A percentile compares a stretch with the other conserved stretches of the same genome.
These are phyloP conservation scores for Tephrocybe rancida DNA, from an alignment of 768 basidiomycete species.

Conservation along the genomic window DNA sequence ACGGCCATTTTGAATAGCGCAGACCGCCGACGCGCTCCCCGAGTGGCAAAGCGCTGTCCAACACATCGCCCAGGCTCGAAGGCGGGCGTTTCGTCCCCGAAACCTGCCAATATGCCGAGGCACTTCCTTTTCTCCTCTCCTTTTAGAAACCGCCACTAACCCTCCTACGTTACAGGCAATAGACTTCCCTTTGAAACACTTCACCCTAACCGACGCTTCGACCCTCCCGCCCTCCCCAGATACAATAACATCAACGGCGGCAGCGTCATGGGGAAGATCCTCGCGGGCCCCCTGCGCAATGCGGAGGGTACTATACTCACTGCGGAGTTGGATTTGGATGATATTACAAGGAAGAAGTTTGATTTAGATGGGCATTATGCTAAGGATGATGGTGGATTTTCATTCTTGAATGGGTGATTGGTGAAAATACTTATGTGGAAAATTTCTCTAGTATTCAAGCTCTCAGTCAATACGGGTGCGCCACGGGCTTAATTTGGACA, in stretches of 20 bases:
- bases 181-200: slow-evolving; percentile 52
- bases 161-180: slow-evolving; percentile 16
- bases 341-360: slow-evolving; percentile 57
- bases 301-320: slow-evolving; percentile 56
- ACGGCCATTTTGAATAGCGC: too few relatives aligned
- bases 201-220: slow-evolving; percentile 34
- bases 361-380: slow-evolving; percentile 72
- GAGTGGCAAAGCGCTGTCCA: slow-evolving; percentile 60
- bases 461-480: slow-evolving; percentile 14
- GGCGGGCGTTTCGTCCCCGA: slow-evolving; percentile 71
- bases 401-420: too few relatives aligned
- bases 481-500: background rate
- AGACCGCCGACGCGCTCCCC: slow-evolving; percentile 63
- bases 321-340: slow-evolving; percentile 61
- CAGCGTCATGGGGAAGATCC: slow-evolving; percentile 54
- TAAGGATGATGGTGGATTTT: slow-evolving; percentile 51
- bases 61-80: slow-evolving; percentile 67
- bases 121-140: background rate
- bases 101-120: slow-evolving; percentile 60
- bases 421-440: too few relatives aligned
- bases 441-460: slow-evolving; percentile 19
- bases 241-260: slow-evolving; percentile 58
- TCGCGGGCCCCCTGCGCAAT: slow-evolving; percentile 60
- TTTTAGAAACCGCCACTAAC: slow-evolving; percentile 18
- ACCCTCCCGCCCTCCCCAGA: slow-evolving; percentile 36